Percentiles rank a stretch among this genome's conserved stretches.
These are phyloP conservation scores for Knoxdaviesia proteae DNA, from an alignment of 2,329 filamentous ascomycete species.

Conservation along the genomic window DNA sequence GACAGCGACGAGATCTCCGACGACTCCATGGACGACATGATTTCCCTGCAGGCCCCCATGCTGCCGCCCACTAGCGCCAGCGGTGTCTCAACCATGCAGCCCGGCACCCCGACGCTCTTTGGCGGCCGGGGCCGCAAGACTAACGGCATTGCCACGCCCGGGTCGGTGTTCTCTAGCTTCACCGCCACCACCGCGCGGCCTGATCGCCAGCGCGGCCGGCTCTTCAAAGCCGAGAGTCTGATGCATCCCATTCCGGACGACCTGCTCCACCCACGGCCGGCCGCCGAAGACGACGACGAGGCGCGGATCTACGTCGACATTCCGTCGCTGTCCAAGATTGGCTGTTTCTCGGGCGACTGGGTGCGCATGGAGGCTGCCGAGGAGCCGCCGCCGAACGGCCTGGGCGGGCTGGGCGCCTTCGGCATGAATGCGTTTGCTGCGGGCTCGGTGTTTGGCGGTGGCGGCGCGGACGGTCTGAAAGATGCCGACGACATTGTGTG, in stretches of 20 bases:
- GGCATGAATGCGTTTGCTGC: constrained; percentile 4
- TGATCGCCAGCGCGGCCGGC: constrained; percentile 49
- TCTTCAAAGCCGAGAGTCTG: constrained; percentile 70
- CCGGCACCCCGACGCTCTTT: constrained; percentile 52
- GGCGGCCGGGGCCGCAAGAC: constrained; percentile 37
- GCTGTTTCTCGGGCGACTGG: constrained; percentile 97
- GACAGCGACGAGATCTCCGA: constrained; percentile 50
- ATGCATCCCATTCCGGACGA: constrained; percentile 52
- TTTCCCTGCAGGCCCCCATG: constrained; percentile 64
- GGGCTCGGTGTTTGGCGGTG: constrained; percentile 19
- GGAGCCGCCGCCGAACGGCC: constrained; percentile 48
- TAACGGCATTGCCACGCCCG: constrained; percentile 62
- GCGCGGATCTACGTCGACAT: constrained; percentile 82
- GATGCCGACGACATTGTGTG: constrained; percentile 44
- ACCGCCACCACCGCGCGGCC: constrained; percentile 65
- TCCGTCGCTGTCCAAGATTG: constrained; percentile 64
- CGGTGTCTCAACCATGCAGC: constrained; percentile 57
- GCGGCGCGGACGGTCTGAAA: no score
- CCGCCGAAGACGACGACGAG: constrained; percentile 61
- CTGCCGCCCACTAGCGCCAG: constrained; percentile 61
- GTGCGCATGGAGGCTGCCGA: constrained; percentile 62
- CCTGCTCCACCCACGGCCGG: constrained; percentile 66
- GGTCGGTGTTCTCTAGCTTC: constrained; percentile 75
- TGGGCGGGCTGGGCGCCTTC: constrained; percentile 47
- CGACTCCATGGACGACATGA: constrained; percentile 83